These are phyloP conservation scores for Gossypium herbaceum DNA, from an alignment of 345 rosid genomes.

Conservation along the genomic window DNA sequence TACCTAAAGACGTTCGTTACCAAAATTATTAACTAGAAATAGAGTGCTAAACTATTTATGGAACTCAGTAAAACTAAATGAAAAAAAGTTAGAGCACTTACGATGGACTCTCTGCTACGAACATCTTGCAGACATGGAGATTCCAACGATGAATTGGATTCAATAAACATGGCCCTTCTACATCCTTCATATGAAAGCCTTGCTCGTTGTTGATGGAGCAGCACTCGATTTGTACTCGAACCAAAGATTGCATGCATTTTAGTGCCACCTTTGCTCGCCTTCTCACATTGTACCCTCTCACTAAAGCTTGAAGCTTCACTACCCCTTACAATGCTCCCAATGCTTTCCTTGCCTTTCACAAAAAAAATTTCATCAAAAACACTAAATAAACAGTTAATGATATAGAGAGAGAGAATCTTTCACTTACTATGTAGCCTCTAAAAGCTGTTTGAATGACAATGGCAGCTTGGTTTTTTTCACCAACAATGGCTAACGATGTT, in stretches of 20 bases:
- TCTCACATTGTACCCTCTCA: slow-evolving; percentile 78
- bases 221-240: slow-evolving; percentile 70
- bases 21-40: no score
- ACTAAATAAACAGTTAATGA: no score
- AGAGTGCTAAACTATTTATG: no score
- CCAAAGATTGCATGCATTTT: slow-evolving; percentile 74
- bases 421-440: slow-evolving; percentile 77
- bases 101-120: slow-evolving; percentile 51
- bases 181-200: slow-evolving; percentile 40
- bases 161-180: slow-evolving; percentile 49
- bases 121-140: slow-evolving; percentile 60
- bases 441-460: slow-evolving; percentile 70
- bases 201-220: slow-evolving; percentile 53
- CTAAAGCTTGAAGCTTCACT: slow-evolving; percentile 89
- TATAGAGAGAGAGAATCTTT: not conserved
- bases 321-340: slow-evolving; percentile 73
- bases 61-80: no score
- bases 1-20: no score
- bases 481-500: slow-evolving; percentile 48
- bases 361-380: not conserved
- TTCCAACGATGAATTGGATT: slow-evolving; percentile 43
- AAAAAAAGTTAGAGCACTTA: not conserved
- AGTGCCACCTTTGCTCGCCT: slow-evolving; percentile 68
- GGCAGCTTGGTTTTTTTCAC: slow-evolving; percentile 60
- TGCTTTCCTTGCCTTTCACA: slow-evolving; percentile 67